Conservation (phyloP, 2,329 filamentous ascomycete genomes). For the Saccharata proteae region DNA sequence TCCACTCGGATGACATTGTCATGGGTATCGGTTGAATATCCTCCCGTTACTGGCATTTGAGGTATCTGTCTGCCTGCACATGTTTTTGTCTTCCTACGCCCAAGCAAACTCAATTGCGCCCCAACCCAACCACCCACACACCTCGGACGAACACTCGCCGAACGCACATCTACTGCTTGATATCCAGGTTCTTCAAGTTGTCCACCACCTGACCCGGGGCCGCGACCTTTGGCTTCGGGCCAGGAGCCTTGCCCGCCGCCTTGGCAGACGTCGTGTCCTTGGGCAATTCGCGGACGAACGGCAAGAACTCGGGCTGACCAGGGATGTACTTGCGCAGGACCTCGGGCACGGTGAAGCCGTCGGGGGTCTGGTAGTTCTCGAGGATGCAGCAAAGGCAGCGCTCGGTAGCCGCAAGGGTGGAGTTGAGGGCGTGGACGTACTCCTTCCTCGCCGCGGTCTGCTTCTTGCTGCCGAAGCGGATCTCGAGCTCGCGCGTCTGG, state of each 20-base stretch:
- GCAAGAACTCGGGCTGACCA: constrained; percentile 77
- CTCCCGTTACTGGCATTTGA: too few species aligned
- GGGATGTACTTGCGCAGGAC: constrained; percentile 56
- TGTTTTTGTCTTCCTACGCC: too few species aligned
- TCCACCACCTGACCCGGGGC: constrained; percentile 7
- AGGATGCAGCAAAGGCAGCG: constrained; percentile 87
- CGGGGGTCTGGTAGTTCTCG: constrained; percentile 91
- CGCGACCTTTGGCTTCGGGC: constrained; percentile 8
- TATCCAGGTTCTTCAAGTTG: constrained; percentile 11
- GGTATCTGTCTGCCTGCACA: too few species aligned
- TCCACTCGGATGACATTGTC: too few species aligned
- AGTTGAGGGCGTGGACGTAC: constrained; percentile 89
- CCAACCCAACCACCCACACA: too few species aligned
- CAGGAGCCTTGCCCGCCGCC: constrained; percentile 20
- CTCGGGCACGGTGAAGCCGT: constrained; percentile 38
- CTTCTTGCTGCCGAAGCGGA: constrained; percentile 78
- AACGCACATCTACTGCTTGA: too few species aligned
- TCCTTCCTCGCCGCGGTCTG: constrained; percentile 65
- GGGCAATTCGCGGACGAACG: constrained; percentile 61
- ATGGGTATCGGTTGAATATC: too few species aligned
- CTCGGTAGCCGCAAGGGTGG: constrained; percentile 76
- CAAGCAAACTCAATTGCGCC: too few species aligned
- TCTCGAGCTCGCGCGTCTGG: constrained; percentile 86
- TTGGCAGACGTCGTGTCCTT: constrained; percentile 11
- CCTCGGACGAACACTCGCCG: too few species aligned